These are phyloP conservation scores for Lentinula aciculospora DNA, from an alignment of 768 basidiomycete genomes.

Conservation along the genomic window DNA sequence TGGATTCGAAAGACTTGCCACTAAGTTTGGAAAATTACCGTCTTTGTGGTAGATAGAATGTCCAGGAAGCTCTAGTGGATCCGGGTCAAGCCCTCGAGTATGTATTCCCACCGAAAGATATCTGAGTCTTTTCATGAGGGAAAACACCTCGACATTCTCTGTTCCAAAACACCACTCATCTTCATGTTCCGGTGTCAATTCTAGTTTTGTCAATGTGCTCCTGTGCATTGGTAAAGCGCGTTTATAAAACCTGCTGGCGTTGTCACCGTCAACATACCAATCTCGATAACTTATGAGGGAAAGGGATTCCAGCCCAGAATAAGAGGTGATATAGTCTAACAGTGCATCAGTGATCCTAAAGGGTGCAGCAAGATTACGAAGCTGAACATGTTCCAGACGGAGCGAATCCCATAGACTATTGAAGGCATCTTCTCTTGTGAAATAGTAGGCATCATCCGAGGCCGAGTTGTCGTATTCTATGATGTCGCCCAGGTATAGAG, in stretches of 20 bases:
- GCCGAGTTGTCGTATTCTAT: not conserved
- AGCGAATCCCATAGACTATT: not conserved
- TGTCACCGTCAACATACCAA: not conserved
- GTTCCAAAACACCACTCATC: not conserved
- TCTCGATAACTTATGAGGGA: not conserved
- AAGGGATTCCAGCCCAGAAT: not conserved
- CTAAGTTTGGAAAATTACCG: not conserved
- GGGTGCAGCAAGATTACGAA: not conserved
- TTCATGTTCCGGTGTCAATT: not conserved
- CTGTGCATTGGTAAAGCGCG: not conserved
- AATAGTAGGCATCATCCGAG: not conserved
- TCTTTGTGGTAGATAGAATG: not conserved
- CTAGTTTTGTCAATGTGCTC: not conserved
- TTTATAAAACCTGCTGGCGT: not conserved
- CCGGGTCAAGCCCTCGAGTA: not conserved
- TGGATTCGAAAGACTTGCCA: not conserved
- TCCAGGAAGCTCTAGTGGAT: not conserved
- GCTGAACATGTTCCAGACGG: not conserved
- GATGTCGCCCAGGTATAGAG: not conserved
- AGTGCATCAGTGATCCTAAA: not conserved
- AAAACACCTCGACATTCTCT: not conserved
- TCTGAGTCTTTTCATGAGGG: not conserved
- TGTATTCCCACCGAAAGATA: not conserved
- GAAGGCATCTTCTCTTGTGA: not conserved
- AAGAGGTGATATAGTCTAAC: not conserved